Conservation (phyloP, 345 rosid genomes). For the Syzygium grande region DNA sequence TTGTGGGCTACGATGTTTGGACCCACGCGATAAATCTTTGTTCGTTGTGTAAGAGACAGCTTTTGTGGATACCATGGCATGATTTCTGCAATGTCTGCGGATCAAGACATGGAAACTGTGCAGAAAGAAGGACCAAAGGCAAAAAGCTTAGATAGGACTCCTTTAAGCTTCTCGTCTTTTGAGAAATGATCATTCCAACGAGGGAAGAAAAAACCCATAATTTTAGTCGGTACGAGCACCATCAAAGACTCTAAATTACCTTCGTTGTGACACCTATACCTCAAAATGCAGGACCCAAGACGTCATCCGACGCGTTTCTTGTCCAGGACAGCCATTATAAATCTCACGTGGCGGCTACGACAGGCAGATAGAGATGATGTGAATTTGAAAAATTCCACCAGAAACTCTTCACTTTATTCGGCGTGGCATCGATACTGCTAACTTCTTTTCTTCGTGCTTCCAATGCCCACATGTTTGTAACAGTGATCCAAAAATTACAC, state of each 20-base stretch:
- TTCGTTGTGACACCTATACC: no score
- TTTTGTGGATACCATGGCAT: neutral
- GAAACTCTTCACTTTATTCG: neutral
- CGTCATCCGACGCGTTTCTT: fast-evolving
- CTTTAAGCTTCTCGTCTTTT: neutral
- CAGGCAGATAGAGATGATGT: neutral
- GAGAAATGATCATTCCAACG: neutral
- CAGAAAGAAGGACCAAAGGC: neutral
- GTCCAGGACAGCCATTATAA: no score
- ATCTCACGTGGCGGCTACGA: neutral
- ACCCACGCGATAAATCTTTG: neutral
- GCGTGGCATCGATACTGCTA: neutral
- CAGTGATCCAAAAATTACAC: neutral
- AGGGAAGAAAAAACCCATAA: neutral
- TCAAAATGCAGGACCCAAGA: neutral
- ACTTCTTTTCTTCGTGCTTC: neutral
- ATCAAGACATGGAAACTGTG: neutral
- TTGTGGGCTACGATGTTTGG: neutral
- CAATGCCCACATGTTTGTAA: neutral
- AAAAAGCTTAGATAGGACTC: neutral
- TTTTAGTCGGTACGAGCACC: neutral
- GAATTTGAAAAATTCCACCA: neutral
- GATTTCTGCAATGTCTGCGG: neutral
- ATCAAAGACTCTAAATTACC: neutral
- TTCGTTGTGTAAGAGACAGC: neutral